Base-by-base conservation (phyloP, 805 yeast species). In the Candida endomychidarum region DNA sequence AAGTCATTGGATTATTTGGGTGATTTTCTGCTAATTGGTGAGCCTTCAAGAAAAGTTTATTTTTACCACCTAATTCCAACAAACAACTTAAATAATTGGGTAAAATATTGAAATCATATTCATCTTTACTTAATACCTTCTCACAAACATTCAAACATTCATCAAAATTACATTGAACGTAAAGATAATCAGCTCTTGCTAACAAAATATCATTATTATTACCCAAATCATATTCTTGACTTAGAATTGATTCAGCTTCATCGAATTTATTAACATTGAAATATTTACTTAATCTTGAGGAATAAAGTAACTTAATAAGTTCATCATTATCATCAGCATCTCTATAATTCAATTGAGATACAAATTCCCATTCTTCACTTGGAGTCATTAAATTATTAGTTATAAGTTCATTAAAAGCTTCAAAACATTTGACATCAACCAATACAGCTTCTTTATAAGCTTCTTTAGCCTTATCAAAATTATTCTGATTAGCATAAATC, bases 351-450 rank as follows among this genome's bases (percentile, higher is more conserved):
- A 88, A 62, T 20, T 74, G 58, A 8, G 74, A 65, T 8, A 89
- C 58, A 25, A 93, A 74, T 25, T 83, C 87, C 93, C 95, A 86
- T 61, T 89, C 95, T 54, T 91, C 97, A 12, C 68, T 61, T 0
- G 97, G 96, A 0, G 93, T 77, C 62, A 91, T 65, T 51, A 88
- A 72, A 53, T 82, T 83, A 50, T 84, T 83, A 30, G 75, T 65
- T 1, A 86, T 74, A 37, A 91, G 72, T 55, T 85, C 89, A 51
- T 86, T 78, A 57, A 88, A 88, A 0, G 98, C 97, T 50, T 91
- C 99, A 58, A 71, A 91, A 61, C 97, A 93, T 58, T 89, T 87
- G 6, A 86, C 89, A 60, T 91, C 98, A 2, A 86, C 87, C 49
- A 78, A 51, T 0, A 90, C 80, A 1, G 98, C 96, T 54, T 88